Percentiles rank a stretch among this genome's conserved stretches.
Evolutionary conservation across 768 basidiomycete species (phyloP).

Genomic region (Mycena amicta): DNA sequence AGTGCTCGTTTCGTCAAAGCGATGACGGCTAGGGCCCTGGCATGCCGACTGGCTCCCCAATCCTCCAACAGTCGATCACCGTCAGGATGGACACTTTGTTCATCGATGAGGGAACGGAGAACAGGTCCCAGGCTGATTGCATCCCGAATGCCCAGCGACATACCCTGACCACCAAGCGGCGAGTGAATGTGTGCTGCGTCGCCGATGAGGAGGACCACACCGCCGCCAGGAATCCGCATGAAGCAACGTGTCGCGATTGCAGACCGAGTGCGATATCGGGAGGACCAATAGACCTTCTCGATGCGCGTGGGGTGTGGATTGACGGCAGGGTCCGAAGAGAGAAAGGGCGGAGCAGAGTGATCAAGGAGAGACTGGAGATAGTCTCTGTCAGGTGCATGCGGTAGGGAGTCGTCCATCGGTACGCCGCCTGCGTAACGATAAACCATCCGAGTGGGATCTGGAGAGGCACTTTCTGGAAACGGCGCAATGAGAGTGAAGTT

Average conservation of each 20-base stretch:
- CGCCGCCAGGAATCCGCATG: conserved; percentile 26
- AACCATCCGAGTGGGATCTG: neutral
- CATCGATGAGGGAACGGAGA: conserved; percentile 24
- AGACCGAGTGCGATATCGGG: conserved; percentile 40
- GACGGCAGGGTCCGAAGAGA: conserved; percentile 29
- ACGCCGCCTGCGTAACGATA: conserved; percentile 12
- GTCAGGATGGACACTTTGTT: neutral
- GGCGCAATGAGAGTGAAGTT: neutral
- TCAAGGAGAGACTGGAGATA: conserved; percentile 42
- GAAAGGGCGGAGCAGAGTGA: conserved; percentile 30
- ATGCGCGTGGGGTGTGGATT: conserved; percentile 30
- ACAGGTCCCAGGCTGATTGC: conserved; percentile 48
- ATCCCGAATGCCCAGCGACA: conserved; percentile 63
- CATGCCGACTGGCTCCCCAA: conserved; percentile 39
- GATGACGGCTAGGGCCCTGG: conserved; percentile 45
- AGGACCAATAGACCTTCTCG: conserved; percentile 37
- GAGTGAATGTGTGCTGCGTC: conserved; percentile 59
- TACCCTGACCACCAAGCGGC: conserved; percentile 57
- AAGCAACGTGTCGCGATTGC: conserved; percentile 39
- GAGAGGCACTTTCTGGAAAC: neutral
- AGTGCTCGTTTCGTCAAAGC: conserved; percentile 38
- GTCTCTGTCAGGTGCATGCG: conserved; percentile 33
- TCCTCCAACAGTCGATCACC: conserved; percentile 35
- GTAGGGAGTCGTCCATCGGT: conserved; percentile 32
- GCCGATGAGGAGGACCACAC: conserved; percentile 28